Base-by-base conservation (phyloP, 1,139 yeast genomes). In the Magnusiomyces suaveolens region DNA sequence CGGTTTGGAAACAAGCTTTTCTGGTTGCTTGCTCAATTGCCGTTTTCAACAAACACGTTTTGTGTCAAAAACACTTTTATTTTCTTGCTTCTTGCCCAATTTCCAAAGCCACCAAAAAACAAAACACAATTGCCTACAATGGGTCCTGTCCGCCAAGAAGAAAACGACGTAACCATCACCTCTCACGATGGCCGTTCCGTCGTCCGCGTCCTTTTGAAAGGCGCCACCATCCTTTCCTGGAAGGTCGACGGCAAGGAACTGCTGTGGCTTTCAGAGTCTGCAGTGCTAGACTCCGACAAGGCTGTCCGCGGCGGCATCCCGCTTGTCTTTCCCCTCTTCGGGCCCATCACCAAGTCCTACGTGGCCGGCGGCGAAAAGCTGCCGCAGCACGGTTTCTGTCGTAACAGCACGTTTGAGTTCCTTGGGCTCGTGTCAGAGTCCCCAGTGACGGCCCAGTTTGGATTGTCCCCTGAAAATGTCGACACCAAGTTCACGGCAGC, bases 261-360 rank as follows among this genome's bases (percentile, higher is more conserved):
- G 69, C 70, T 84, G 52, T 84, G 86, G 84, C 67, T 74, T 23
- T 66, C 72, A 52, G 69, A 67, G 57, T 38, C 53, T 20, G 96
- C 97, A 52, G 80, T 82, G 63, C 73, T 90, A 59, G 97, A 92
- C 64, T 97, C 97, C 2, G 72, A 90, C 52, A 87, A 86, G 67
- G 94, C 97, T 0, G 97, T 92, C 26, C 80, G 98, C 66, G 98
- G 98, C 59, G 98, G 98, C 52, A 87, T 92, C 54, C 98, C 98
- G 14, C 75, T 92, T 33, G 97, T 90, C 1, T 92, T 92, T 77
- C 98, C 97, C 1, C 72, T 89, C 6, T 92, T 92, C 69, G 97
- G 98, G 57, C 88, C 87, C 67, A 67, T 71, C 18, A 63, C 72
- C 20, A 44, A 53, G 25, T 54, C 56, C 4, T 43, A 47, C 26